Evolutionary conservation across 2,329 filamentous ascomycete genomes (phyloP).

Genomic region (Ophiocordyceps robertsii): DNA sequence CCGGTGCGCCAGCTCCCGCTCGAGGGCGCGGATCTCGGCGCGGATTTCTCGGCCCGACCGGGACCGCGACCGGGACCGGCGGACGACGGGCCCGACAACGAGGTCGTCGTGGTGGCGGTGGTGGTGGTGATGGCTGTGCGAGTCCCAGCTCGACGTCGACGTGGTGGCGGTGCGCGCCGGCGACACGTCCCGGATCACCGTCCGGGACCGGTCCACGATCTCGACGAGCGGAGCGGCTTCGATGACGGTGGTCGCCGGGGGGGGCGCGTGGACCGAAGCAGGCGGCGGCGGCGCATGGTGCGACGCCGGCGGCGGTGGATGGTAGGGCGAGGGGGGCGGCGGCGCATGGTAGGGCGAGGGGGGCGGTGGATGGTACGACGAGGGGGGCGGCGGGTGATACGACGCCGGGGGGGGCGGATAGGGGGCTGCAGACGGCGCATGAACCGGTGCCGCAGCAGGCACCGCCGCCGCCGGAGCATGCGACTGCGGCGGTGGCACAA

Average conservation of each 20-base stretch:
- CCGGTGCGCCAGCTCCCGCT: constrained; percentile 31
- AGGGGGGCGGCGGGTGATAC: neutral
- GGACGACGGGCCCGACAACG: constrained; percentile 15
- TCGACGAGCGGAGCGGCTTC: constrained; percentile 19
- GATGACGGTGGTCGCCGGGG: constrained; percentile 6
- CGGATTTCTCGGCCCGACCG: constrained; percentile 51
- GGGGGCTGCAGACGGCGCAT: constrained; percentile 12
- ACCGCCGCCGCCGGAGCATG: constrained; percentile 15
- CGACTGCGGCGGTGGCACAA: constrained; percentile 7
- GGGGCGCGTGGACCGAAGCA: constrained; percentile 9
- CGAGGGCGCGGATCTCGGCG: constrained; percentile 57
- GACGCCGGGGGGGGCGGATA: constrained; percentile 7
- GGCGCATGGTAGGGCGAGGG: constrained; percentile 3
- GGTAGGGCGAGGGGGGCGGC: constrained; percentile 5
- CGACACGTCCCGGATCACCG: constrained; percentile 35
- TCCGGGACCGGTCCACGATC: constrained; percentile 31
- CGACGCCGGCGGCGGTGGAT: no score
- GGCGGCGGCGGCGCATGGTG: constrained; percentile 11
- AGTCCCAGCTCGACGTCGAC: constrained; percentile 16
- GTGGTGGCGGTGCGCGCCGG: constrained; percentile 27
- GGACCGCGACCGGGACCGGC: constrained; percentile 28
- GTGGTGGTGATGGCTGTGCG: constrained; percentile 12
- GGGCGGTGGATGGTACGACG: neutral
- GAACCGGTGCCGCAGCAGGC: constrained; percentile 8
- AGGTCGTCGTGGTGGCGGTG: constrained; percentile 14